phyloP scores from a whole-genome alignment of 2,329 filamentous ascomycete species.

The Xylariaceae sp. region DNA sequence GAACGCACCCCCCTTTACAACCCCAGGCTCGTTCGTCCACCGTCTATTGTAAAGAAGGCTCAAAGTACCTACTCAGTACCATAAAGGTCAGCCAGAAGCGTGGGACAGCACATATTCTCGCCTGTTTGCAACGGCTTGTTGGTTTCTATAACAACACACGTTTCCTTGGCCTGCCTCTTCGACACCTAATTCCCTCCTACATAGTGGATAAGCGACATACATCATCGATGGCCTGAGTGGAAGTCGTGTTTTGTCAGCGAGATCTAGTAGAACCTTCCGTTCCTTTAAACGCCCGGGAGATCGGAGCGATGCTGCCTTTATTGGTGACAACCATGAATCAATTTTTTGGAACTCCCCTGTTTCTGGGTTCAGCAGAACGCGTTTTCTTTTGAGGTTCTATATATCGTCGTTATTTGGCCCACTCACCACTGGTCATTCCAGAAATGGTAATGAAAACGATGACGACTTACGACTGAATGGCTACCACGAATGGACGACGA shows the following conservation, averaged over 20 bases:
- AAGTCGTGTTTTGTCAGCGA: constrained; percentile 1
- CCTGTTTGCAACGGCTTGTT: not conserved
- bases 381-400: not conserved
- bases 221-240: constrained; percentile 1
- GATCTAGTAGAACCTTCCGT: constrained; percentile 5
- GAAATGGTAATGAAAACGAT: constrained; percentile 16
- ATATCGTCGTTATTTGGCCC: not conserved
- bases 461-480: constrained; percentile 32
- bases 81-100: not conserved
- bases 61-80: not conserved
- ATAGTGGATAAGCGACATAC: not conserved
- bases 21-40: not conserved
- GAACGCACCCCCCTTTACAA: not conserved
- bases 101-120: not conserved
- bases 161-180: not conserved
- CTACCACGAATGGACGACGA: constrained; percentile 27
- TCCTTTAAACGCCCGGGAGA: not conserved
- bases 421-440: constrained; percentile 1
- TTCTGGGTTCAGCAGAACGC: not conserved
- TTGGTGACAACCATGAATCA: not conserved
- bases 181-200: not conserved
- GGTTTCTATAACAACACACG: not conserved
- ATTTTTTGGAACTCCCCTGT: not conserved
- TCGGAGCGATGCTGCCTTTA: not conserved
- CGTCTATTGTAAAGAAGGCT: not conserved